Percentiles rank a stretch among this genome's conserved stretches.
Evolutionary conservation across 1,284 basidiomycete genomes (phyloP).

Genomic region (Vanrija sp.): DNA sequence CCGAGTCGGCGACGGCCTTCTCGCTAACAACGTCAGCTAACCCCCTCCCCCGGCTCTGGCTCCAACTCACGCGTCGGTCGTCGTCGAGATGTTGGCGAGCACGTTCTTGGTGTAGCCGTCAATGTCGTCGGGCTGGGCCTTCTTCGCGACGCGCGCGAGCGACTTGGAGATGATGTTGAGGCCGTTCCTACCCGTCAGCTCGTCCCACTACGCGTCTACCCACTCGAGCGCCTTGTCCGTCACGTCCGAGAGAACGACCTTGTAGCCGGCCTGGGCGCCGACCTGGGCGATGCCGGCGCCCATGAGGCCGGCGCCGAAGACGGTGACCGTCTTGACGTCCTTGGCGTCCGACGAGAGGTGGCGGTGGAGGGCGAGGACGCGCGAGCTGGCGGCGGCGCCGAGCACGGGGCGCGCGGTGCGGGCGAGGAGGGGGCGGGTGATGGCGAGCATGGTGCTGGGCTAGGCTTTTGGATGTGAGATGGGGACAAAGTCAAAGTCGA

Average conservation of each 20-base stretch:
- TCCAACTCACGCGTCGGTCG: constrained; percentile 51
- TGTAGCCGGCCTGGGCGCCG: constrained; percentile 51
- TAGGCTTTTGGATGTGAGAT: too few species aligned
- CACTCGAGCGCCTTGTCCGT: constrained; percentile 48
- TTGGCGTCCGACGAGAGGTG: neutral
- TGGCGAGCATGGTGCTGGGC: constrained; percentile 10
- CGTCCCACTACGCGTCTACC: neutral
- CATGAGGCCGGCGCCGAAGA: constrained; percentile 54
- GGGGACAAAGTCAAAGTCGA: too few species aligned
- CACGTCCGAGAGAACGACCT: constrained; percentile 49
- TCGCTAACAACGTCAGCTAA: constrained; percentile 18
- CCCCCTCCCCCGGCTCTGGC: too few species aligned
- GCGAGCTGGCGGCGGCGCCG: too few species aligned
- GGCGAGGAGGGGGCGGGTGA: constrained; percentile 10
- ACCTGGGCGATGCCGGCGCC: constrained; percentile 55
- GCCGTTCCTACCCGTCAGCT: constrained; percentile 49
- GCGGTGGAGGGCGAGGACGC: constrained; percentile 4
- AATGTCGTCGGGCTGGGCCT: constrained; percentile 50
- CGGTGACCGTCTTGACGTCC: constrained; percentile 45
- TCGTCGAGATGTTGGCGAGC: constrained; percentile 52
- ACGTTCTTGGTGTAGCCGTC: constrained; percentile 48
- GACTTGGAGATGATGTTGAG: constrained; percentile 56
- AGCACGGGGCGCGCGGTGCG: neutral
- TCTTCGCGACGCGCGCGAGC: constrained; percentile 54
- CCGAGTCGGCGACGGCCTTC: constrained; percentile 52